Evolutionary conservation across 352 stramenopile genomes (phyloP), one percentile per base, ranked within the genome.

Genomic region (Phytophthora megakarya): DNA sequence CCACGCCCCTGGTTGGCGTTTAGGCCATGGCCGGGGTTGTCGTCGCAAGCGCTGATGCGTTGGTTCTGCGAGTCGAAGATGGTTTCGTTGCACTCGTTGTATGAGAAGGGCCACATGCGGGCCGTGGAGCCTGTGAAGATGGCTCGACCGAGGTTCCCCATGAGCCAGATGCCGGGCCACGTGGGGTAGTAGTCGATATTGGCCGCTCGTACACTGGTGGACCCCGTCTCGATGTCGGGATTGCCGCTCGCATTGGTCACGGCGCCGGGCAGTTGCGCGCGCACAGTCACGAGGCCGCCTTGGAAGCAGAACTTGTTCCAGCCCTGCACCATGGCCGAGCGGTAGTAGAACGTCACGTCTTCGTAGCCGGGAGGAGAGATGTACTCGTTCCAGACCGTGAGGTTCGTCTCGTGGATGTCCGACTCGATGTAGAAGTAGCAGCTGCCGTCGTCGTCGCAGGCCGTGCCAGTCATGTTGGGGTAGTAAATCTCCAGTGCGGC

Each of bases 241-340:
- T 88, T 88, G 5, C 65, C 61, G 1, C 66, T 73, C 0, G 60
- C 57, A n/a, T 63, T 65, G 7, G 78, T 76, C 0, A 84, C 72
- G 21, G 50, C 33, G 39, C 67, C 60, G 1, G 94, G 92, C 9
- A 98, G 75, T 58, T 95, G 88, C 0, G 90, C 80, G 35, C 83
- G 69, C 6, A 98, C 86, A 61, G 97, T 93, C 3, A 98, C 68
- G 35, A 97, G 90, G 0, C 94, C 94, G 21, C 94, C 94, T 39
- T 95, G 96, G 61, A 98, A 97, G 64, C 94, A 98, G 68, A 98
- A 98, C 65, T 98, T 98, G 77, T 98, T 95, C 94, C 94, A 98
- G n/a, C 69, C 80, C 49, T 97, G 92, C 1, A 98, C 51, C 89
- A 98, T 97, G 2, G 73, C 93, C 19, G 80, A 89, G 0, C 71